Evolutionary conservation across 331 rosid species (phyloP).

Genomic region (Quercus tomentella): DNA sequence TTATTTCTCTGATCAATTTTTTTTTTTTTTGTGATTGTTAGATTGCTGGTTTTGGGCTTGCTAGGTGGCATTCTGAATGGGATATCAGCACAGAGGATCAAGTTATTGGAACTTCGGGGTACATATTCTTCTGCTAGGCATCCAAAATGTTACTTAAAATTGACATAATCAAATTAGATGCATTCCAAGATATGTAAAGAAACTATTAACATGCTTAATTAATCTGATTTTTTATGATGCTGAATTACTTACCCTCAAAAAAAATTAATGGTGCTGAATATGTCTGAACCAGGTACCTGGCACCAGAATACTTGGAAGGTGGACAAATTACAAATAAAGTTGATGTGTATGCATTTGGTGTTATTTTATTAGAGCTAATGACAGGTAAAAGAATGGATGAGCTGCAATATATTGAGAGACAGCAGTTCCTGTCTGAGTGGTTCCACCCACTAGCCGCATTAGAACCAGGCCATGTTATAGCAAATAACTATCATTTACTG

Average conservation of each 20-base stretch:
- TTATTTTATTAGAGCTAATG: conserved; percentile 70
- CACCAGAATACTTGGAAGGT: conserved; percentile 80
- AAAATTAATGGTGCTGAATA: conserved; percentile 14
- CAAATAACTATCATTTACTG: conserved; percentile 44
- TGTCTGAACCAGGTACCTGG: conserved; percentile 66
- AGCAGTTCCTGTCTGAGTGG: conserved; percentile 51
- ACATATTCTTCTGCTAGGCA: neutral
- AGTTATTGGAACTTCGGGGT: conserved; percentile 75
- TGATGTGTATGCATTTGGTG: conserved; percentile 90
- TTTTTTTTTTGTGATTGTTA: conserved; percentile 14
- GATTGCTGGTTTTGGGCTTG: conserved; percentile 97
- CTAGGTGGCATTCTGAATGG: conserved; percentile 87
- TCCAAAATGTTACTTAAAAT: neutral
- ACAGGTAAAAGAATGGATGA: conserved; percentile 70
- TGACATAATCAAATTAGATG: neutral
- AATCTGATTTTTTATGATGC: conserved; percentile 18
- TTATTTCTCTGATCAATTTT: neutral
- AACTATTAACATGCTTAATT: neutral
- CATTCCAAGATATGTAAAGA: neutral
- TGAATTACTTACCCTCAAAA: neutral
- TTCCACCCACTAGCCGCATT: conserved; percentile 50
- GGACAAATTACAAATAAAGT: conserved; percentile 74
- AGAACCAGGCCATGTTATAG: conserved; percentile 49
- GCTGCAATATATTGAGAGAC: conserved; percentile 47
- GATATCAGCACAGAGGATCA: conserved; percentile 53